Conservation (phyloP, 2,329 filamentous ascomycete species). For the Diaporthe batatas region DNA sequence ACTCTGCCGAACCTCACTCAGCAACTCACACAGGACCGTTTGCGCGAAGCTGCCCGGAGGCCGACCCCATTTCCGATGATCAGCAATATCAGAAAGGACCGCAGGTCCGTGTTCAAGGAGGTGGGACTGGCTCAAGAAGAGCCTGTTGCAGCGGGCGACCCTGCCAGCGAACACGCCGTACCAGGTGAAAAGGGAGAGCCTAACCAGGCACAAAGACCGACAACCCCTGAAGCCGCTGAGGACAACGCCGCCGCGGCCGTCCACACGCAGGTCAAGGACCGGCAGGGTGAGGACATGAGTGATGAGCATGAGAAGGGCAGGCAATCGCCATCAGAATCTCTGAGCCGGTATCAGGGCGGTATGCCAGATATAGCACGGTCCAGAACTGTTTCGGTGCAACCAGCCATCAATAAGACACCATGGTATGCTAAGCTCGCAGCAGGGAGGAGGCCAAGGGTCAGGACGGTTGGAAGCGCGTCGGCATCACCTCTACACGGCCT, state of each 20-base stretch:
- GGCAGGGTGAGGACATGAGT: conserved; percentile 29
- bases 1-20: conserved; percentile 65
- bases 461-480: conserved; percentile 58
- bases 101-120: conserved; percentile 67
- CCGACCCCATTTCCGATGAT: conserved; percentile 56
- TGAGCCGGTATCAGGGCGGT: background rate
- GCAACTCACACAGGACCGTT: conserved; percentile 62
- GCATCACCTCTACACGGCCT: conserved; percentile 57
- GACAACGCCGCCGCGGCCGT: conserved; percentile 43
- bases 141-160: conserved; percentile 44
- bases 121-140: conserved; percentile 59
- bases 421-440: conserved; percentile 62
- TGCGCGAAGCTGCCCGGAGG: conserved; percentile 61
- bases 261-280: conserved; percentile 18
- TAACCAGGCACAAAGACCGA: conserved; percentile 45
- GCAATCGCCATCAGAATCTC: background rate
- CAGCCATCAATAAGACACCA: conserved; percentile 46
- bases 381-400: conserved; percentile 42
- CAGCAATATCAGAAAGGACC: conserved; percentile 62
- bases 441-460: conserved; percentile 57
- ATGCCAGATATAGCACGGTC: background rate
- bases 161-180: conserved; percentile 46
- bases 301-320: background rate
- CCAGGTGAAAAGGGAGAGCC: conserved; percentile 48
- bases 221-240: conserved; percentile 40